Base-by-base conservation (phyloP, 1,284 basidiomycete genomes). In the Peniophora sp. region DNA sequence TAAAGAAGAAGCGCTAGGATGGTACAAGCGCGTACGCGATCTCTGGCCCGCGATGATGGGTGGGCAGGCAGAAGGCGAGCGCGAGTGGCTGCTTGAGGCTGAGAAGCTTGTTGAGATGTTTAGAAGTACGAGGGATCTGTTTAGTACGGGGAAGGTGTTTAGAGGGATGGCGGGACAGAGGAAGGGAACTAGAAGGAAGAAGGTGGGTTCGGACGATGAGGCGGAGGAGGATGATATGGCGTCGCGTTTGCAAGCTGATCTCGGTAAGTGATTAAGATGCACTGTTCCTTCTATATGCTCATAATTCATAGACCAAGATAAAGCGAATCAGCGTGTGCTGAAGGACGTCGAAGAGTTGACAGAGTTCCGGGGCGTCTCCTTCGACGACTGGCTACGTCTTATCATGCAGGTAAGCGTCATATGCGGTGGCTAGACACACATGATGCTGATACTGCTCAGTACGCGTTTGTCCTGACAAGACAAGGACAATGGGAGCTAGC, bases 21-120 rank as follows among this genome's bases (percentile, higher is more conserved):
- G 77, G 1, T 83, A 81, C 61, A 66, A 58, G 39, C 65, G 74
- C 16, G 59, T 82, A 11, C 67, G 69, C 52, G 75, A 79, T 36
- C 59, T 78, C 2, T 75, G 74, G 74, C 65, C 67, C 2, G 60
- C 53, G 17, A 71, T 77, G 69, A 56, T 67, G 9, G 60, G 55
- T 2, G 62, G 61, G 9, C 63, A 69, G 12, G 69, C 68, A 3
- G 73, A 73, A 24, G 70, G 74, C 1, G 72, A 74, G 50, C 70
- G 74, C 44, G 78, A 83, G 56, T 98, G 94, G 88, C 71, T 97
- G 54, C 65, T 86, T 24, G 83, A 92, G 58, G 92, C 93, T 0
- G 88, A 90, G 58, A 88, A 83, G 53, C 73, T 98, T 47, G 77
- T 97, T 14, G 92, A 97, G 57, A 85, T 83, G 60, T 97, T 94